Base-by-base conservation (phyloP, 257 asterid genomes). In the Capsicum pubescens region DNA sequence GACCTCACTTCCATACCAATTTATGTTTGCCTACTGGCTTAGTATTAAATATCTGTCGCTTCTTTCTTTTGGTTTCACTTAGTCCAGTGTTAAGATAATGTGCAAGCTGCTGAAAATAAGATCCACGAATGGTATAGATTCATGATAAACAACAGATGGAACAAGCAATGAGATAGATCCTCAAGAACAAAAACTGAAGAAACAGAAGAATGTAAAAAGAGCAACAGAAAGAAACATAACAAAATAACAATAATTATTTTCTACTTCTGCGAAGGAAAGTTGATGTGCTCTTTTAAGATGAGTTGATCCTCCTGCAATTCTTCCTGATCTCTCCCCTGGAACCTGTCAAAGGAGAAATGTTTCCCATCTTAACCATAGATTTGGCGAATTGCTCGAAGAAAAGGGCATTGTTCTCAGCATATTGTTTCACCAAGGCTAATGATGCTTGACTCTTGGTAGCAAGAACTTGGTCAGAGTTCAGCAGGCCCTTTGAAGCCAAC, bases 301-400 rank as follows among this genome's bases (percentile, higher is more conserved):
- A 67, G 84, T 93, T 95, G 61, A 94, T 84, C 92, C 72, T 94
- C 85, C 98, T 92, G 93, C 99, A 95, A 59, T 84, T 85, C 83
- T 86, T 92, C 80, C 99, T 86, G 81, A 95, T 87, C 84, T 95
- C 97, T 64, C 99, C 98, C 78, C 83, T 91, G 42, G 35, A 68
- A 8, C 99, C 97, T 4, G 97, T 95, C 92, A 91, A 90, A 0
- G 99, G 99, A 36, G 97, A 89, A 69, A 95, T 91, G 74, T 94
- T 94, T 8, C 95, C 97, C 98, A 95, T 94, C 87, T 94, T 95
- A 7, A 94, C 84, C 93, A 95, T 95, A 11, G 99, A 94, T 80
- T 85, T 84, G 2, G 97, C 95, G 71, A 95, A 95, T 71, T 94
- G 99, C 82, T 94, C 70, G 46, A 95, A 92, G 95, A 95, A 95